Base-by-base conservation (phyloP, 345 rosid species). In the Citrus mangshanensis region DNA sequence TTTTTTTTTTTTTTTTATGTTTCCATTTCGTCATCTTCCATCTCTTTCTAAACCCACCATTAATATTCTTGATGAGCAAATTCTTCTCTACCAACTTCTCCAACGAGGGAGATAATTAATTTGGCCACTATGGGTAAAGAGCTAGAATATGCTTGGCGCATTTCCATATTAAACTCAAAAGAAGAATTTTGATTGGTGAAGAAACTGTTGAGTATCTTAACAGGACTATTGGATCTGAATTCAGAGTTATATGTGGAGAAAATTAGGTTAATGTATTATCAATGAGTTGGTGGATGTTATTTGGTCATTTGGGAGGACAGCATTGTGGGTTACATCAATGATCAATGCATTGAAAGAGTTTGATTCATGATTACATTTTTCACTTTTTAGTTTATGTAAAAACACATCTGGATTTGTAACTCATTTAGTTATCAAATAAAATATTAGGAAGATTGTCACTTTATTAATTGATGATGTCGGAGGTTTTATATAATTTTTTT, bases 401-500 rank as follows among this genome's bases (percentile, higher is more conserved):
- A 13, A 1, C 18, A 46, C 51, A 46, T 13, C 0, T 46, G 18
- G 0, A 13, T 46, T 3, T 3, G 18, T 0, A 3, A 46, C 18
- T 46, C 18, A 46, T 13, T 13, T 18, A 46, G 42, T 38, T 8
- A 46, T 46, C 5, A 46, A 46, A 13, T 46, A 12, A 46, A 46
- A 13, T 46, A 46, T 46, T 12, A 13, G 0, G 18, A 1, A 13
- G 51, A 12, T 42, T 42, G 14, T 46, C 18, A 13, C 1, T 46
- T 46, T 46, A 46, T 12, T 46, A 46, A 13, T 12, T 46, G 51
- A 46, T 46, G 5, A 0, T 3, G 46, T 38, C 6, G 13, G 46
- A 0, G 13, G 13, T 0, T 38, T 38, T 0, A 0, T 9, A 0
- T 9, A 38, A 0, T 0, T 9, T 2, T 9, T 40, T 9, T 40